Percentiles rank a stretch among this genome's conserved stretches.
phyloP scores from a whole-genome alignment of 208 protist species.

The Trypanosoma mega region DNA sequence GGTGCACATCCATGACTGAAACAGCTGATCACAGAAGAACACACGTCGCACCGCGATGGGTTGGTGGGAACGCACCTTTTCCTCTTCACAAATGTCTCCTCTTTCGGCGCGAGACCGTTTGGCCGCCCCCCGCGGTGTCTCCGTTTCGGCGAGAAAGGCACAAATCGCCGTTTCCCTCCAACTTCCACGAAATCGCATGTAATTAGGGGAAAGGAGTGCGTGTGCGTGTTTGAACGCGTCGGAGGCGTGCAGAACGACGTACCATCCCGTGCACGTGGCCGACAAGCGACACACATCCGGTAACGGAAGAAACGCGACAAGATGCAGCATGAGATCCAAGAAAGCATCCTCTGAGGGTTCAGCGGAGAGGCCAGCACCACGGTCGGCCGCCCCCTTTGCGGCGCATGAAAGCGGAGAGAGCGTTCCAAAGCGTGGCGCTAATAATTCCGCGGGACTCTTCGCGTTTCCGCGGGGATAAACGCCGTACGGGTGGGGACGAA shows the following conservation, averaged over 20 bases:
- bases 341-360: conserved; percentile 69
- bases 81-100: not conserved
- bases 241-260: conserved; percentile 77
- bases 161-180: conserved; percentile 82
- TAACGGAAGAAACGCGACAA: conserved; percentile 68
- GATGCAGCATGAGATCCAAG: conserved; percentile 61
- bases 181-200: conserved; percentile 55
- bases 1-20: conserved; percentile 90
- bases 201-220: conserved; percentile 47
- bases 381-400: conserved; percentile 42
- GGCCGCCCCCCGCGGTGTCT: not conserved
- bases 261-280: conserved; percentile 74
- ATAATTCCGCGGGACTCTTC: conserved; percentile 39
- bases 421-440: conserved; percentile 53
- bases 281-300: conserved; percentile 71
- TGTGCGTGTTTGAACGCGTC: conserved; percentile 82
- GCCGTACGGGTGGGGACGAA: conserved; percentile 73
- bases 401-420: conserved; percentile 51
- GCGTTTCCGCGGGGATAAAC: conserved; percentile 82
- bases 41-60: conserved; percentile 54
- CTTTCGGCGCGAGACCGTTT: not conserved
- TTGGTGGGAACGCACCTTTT: conserved; percentile 26
- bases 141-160: conserved; percentile 31
- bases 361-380: conserved; percentile 1
- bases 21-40: conserved; percentile 83